Conservation (phyloP, 306 rosid species). For the Alnus glutinosa region DNA sequence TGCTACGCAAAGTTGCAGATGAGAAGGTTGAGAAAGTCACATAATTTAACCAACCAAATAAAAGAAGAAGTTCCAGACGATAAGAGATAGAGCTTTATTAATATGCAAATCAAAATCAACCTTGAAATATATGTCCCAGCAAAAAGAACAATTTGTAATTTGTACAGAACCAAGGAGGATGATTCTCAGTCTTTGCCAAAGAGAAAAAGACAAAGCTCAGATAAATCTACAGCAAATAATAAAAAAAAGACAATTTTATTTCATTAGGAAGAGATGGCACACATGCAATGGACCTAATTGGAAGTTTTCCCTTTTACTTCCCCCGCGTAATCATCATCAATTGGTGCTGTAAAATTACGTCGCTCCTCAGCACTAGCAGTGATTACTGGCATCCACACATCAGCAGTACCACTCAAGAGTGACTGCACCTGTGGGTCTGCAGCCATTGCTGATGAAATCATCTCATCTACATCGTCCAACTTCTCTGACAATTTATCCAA, state of each 20-base stretch:
- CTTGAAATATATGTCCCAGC: too few relatives aligned
- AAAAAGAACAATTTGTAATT: not conserved
- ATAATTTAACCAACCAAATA: too few relatives aligned
- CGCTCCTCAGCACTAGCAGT: conserved; percentile 81
- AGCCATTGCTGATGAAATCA: conserved; percentile 86
- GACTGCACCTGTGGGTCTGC: conserved; percentile 82
- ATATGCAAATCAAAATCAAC: too few relatives aligned
- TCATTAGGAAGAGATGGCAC: not conserved
- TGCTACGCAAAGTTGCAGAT: too few relatives aligned
- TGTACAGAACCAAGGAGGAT: not conserved
- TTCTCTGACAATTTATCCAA: conserved; percentile 82
- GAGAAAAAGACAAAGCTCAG: not conserved
- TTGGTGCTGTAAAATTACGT: conserved; percentile 54
- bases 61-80: too few relatives aligned
- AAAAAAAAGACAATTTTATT: not conserved
- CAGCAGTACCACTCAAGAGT: conserved; percentile 82
- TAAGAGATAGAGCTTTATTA: too few relatives aligned
- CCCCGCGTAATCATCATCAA: conserved; percentile 34
- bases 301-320: conserved; percentile 34
- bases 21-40: too few relatives aligned
- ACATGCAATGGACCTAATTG: conserved; percentile 27
- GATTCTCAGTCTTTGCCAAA: not conserved
- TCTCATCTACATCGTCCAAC: conserved; percentile 82
- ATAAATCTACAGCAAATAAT: not conserved
- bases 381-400: conserved; percentile 89